Percentiles rank a stretch among this genome's conserved stretches.
phyloP scores from a whole-genome alignment of 2,329 filamentous ascomycete species.

The Penicillium sp. region DNA sequence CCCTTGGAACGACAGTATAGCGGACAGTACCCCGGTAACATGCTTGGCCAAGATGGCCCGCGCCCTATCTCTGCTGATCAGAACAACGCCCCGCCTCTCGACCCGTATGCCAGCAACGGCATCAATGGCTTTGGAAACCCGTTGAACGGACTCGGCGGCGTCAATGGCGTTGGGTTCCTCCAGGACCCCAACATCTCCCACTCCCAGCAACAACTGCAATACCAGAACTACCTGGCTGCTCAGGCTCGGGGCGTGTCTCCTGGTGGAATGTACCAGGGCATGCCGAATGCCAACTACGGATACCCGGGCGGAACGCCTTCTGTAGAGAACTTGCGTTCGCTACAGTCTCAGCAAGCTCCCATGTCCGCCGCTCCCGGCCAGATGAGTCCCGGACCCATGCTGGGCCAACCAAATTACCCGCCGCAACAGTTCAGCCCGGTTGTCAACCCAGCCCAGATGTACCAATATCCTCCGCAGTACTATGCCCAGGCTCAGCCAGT shows the following conservation, averaged over 20 bases:
- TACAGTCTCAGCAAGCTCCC: slow-evolving; percentile 44
- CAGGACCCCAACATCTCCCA: slow-evolving; percentile 48
- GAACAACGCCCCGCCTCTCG: slow-evolving; percentile 39
- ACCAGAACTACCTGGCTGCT: slow-evolving; percentile 59
- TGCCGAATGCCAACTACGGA: slow-evolving; percentile 50
- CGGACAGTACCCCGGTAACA: slow-evolving; percentile 42
- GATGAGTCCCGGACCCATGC: slow-evolving; percentile 49
- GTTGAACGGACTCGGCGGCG: slow-evolving; percentile 34
- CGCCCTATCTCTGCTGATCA: slow-evolving; percentile 44
- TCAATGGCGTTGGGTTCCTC: slow-evolving; percentile 39
- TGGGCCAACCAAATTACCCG: slow-evolving; percentile 52
- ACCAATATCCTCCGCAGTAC: slow-evolving; percentile 59
- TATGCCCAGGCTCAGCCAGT: slow-evolving; percentile 50
- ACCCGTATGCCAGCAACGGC: slow-evolving; percentile 43
- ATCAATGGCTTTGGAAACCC: slow-evolving; percentile 35
- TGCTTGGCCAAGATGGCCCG: slow-evolving; percentile 42
- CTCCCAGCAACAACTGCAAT: slow-evolving; percentile 59
- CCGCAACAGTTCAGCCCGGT: slow-evolving; percentile 52
- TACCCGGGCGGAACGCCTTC: slow-evolving; percentile 48
- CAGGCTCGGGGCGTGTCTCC: slow-evolving; percentile 49
- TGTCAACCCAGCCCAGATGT: slow-evolving; percentile 50
- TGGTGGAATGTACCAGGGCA: slow-evolving; percentile 50
- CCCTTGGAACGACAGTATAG: slow-evolving; percentile 48
- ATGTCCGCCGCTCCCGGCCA: slow-evolving; percentile 40
- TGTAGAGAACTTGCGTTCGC: slow-evolving; percentile 45